A percentile compares a stretch with the other conserved stretches of the same genome.
These are phyloP conservation scores for Phlyctochytrium planicorne DNA, from an alignment of 192 early-diverging fungal species.

Conservation along the genomic window DNA sequence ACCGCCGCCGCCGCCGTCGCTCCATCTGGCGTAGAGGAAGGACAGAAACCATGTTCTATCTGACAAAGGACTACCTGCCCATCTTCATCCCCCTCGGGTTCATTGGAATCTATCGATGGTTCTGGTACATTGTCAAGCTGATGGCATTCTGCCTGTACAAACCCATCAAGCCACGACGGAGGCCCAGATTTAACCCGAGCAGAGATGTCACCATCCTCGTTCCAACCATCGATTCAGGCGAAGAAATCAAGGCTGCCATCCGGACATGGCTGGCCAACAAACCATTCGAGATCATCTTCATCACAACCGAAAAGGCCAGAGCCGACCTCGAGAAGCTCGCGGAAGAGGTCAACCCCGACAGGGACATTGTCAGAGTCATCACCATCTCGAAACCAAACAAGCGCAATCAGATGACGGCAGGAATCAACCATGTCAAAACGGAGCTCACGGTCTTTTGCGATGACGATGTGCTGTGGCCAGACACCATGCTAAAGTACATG, in stretches of 20 bases:
- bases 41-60: slow-evolving; percentile 54
- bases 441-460: slow-evolving; percentile 69
- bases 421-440: slow-evolving; percentile 60
- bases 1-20: too few species aligned
- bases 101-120: slow-evolving; percentile 70
- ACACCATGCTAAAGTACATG: slow-evolving; percentile 60
- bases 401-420: slow-evolving; percentile 68
- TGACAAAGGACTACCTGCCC: slow-evolving; percentile 67
- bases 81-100: slow-evolving; percentile 71
- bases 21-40: too few species aligned
- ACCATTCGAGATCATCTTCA: slow-evolving; percentile 71
- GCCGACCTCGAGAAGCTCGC: slow-evolving; percentile 52
- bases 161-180: slow-evolving; percentile 54
- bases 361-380: slow-evolving; percentile 45
- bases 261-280: slow-evolving; percentile 60
- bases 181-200: slow-evolving; percentile 55
- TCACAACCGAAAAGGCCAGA: slow-evolving; percentile 50
- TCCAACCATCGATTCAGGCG: slow-evolving; percentile 75
- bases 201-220: slow-evolving; percentile 72
- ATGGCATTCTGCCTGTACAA: slow-evolving; percentile 62
- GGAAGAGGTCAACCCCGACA: slow-evolving; percentile 56
- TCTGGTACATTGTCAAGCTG: slow-evolving; percentile 62
- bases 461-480: slow-evolving; percentile 71
- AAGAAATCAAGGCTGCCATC: slow-evolving; percentile 68
- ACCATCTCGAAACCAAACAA: slow-evolving; percentile 64